Evolutionary conservation across 129 eudicot species (phyloP), one percentile per base, ranked within the genome.

Genomic region (Ambrosia trifida): DNA sequence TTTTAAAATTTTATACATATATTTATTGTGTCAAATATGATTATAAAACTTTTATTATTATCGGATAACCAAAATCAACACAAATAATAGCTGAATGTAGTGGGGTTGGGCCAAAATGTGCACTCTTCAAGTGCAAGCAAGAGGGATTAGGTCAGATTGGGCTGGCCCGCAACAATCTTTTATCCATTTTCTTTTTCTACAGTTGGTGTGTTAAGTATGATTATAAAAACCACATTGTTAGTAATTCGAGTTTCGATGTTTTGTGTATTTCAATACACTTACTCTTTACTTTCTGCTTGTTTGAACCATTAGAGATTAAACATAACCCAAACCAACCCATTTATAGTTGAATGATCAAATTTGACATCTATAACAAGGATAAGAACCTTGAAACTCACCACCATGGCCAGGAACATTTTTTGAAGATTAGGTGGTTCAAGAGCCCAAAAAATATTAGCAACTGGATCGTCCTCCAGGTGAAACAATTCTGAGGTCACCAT

Each of bases 401-500:
- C 95, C 95, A 95, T 90, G 50, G 86, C 83, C 70, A 90, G 83
- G 40, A 95, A 84, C 81, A 88, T 76, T 46, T 74, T 76, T 60
- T 83, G 93, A 73, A 90, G 85, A 66, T 69, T 50, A 73, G 68
- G 83, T 49, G 99, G 96, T 53, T 90, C 83, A 13, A 90, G 91
- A 54, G 66, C 74, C 99, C 94, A 95, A 24, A 95, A 7, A 49
- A 84, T 72, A 72, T 40, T 67, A 78, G 99, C 97, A 78, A 95
- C 81, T 46, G 86, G 89, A 76, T 95, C 99, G 51, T 87, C 96
- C 62, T 82, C 81, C 69, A 90, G 72, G 80, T 66, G 44, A 75
- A 28, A 84, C 57, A 80, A 67, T 58, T 83, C 79, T 32, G 78
- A 67, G 30, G 76, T 78, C 70, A 44, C 61, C 11, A 17, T 10